A percentile compares a stretch with the other conserved stretches of the same genome.
Conservation (phyloP, 2,329 filamentous ascomycete genomes). For the Cordyceps sp. region DNA sequence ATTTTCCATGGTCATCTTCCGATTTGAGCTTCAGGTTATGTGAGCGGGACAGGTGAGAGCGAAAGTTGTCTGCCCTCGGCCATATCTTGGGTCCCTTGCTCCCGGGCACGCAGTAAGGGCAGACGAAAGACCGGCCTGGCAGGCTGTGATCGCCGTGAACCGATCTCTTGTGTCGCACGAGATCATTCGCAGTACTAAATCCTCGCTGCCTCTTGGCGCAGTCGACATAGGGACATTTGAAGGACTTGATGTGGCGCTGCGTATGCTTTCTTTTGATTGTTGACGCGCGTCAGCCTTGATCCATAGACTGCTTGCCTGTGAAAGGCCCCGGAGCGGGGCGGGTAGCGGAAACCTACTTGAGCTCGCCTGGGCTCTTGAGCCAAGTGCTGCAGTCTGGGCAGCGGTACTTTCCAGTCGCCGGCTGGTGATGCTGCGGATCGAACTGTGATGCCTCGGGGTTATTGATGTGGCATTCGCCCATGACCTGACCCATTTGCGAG, state of each 20-base stretch:
- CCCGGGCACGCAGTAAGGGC: not conserved
- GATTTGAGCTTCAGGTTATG: slow-evolving; percentile 28
- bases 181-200: slow-evolving; percentile 68
- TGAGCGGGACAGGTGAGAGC: slow-evolving; percentile 55
- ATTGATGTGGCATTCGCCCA: slow-evolving; percentile 13
- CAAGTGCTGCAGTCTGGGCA: slow-evolving; percentile 23
- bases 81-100: slow-evolving; percentile 41
- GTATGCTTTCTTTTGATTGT: slow-evolving; percentile 49
- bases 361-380: slow-evolving; percentile 35
- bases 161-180: slow-evolving; percentile 60
- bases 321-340: not conserved
- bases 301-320: too few species aligned
- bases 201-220: slow-evolving; percentile 43
- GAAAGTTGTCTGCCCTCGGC: slow-evolving; percentile 77
- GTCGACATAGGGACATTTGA: slow-evolving; percentile 37
- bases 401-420: slow-evolving; percentile 4
- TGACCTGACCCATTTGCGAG: slow-evolving; percentile 12
- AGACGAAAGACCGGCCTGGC: slow-evolving; percentile 5
- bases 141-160: slow-evolving; percentile 40
- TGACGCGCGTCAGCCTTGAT: not conserved
- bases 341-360: slow-evolving; percentile 27
- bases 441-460: not conserved
- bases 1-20: slow-evolving; percentile 22
- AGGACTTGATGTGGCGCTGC: slow-evolving; percentile 52
- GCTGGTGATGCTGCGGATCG: not conserved